Conservation (phyloP, 176 grass and related monocot genomes). For the Paspalum vaginatum region DNA sequence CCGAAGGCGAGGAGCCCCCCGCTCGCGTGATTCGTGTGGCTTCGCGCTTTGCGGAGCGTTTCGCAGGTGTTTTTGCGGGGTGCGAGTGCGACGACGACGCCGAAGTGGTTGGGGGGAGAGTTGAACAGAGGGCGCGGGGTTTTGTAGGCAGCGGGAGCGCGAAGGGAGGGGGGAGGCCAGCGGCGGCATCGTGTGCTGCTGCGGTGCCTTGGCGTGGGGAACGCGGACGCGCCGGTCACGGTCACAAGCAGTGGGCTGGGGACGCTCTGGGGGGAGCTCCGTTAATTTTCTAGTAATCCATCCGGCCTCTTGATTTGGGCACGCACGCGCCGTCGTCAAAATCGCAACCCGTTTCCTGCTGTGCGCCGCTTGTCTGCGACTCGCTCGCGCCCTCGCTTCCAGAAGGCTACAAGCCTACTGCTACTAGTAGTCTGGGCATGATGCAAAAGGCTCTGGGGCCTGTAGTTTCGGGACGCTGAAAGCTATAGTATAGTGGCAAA, state of each 20-base stretch:
- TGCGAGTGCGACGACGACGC: not conserved
- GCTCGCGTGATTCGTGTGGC: not conserved
- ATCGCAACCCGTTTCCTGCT: not conserved
- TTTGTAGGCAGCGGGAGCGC: not conserved
- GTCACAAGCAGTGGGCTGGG: constrained; percentile 18
- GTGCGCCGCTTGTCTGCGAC: constrained; percentile 15
- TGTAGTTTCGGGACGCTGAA: not conserved
- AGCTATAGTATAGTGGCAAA: not conserved
- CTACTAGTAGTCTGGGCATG: not conserved
- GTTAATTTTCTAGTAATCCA: not conserved
- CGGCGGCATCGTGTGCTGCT: too few species aligned
- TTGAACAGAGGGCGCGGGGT: not conserved
- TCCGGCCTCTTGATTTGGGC: not conserved
- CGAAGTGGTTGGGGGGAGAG: not conserved
- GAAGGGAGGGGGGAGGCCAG: not conserved
- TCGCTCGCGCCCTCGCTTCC: not conserved
- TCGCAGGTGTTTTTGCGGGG: not conserved
- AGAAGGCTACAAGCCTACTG: not conserved
- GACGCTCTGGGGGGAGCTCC: not conserved
- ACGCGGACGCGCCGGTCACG: constrained; percentile 1
- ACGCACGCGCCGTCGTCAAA: not conserved
- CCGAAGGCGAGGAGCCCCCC: not conserved
- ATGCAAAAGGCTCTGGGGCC: not conserved
- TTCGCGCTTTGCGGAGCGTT: not conserved
- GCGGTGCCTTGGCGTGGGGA: not conserved